A percentile compares a stretch with the other conserved stretches of the same genome.
phyloP scores from a whole-genome alignment of 1,284 basidiomycete species.

The Tilletia walkeri region DNA sequence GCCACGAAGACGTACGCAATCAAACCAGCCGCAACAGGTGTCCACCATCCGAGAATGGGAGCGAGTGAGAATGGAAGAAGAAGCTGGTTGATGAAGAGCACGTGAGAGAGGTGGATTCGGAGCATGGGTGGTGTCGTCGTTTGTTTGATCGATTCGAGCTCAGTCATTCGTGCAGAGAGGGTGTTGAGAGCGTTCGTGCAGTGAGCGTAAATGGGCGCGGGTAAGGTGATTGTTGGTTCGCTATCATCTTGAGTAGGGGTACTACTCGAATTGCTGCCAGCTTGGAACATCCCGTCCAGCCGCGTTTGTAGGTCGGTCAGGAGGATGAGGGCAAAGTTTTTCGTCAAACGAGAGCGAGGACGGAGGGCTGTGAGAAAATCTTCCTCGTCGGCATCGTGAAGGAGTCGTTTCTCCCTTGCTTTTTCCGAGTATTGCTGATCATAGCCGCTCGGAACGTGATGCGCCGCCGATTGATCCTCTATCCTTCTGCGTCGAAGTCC shows the following conservation, averaged over 20 bases:
- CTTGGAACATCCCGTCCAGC: slow-evolving; percentile 7
- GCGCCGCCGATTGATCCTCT: not conserved
- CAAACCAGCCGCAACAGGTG: not conserved
- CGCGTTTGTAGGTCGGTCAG: not conserved
- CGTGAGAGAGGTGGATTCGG: slow-evolving; percentile 12
- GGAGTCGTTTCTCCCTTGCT: not conserved
- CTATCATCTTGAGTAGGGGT: not conserved
- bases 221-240: not conserved
- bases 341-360: not conserved
- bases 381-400: slow-evolving; percentile 4
- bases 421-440: not conserved
- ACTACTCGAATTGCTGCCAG: not conserved
- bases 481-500: not conserved
- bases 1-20: not conserved
- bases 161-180: slow-evolving; percentile 6
- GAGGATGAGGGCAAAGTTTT: slow-evolving; percentile 3
- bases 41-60: not conserved
- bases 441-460: not conserved
- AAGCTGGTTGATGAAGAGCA: slow-evolving; percentile 2
- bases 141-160: slow-evolving; percentile 4
- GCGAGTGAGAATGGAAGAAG: slow-evolving; percentile 7
- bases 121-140: slow-evolving; percentile 11
- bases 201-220: slow-evolving; percentile 9
- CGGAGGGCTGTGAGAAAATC: slow-evolving; percentile 6
- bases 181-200: slow-evolving; percentile 8